Evolutionary conservation across 768 basidiomycete species (phyloP).

Genomic region (Mycena belliarum): DNA sequence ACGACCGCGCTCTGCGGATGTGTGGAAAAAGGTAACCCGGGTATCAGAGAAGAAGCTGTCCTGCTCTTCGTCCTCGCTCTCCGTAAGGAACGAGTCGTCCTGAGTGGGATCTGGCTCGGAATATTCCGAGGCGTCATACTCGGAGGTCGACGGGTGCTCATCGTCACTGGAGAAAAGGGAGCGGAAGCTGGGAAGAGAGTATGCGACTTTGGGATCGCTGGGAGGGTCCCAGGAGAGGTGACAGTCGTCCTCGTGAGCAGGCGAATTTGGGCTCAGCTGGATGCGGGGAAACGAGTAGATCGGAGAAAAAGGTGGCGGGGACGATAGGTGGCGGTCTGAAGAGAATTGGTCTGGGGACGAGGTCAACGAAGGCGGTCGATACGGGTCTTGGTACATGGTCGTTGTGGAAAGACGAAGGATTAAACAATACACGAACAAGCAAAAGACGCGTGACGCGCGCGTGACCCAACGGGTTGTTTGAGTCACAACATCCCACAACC

Average conservation of each 20-base stretch:
- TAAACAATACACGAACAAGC: no score
- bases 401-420: no score
- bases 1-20: conserved; percentile 59
- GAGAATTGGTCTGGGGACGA: conserved; percentile 8
- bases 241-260: conserved; percentile 11
- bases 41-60: conserved; percentile 24
- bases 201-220: conserved; percentile 22
- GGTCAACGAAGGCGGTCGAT: conserved; percentile 6
- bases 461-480: no score
- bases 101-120: conserved; percentile 32
- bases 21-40: conserved; percentile 54
- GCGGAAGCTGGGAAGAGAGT: conserved; percentile 30
- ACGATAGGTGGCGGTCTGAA: conserved; percentile 1
- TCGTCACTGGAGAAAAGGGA: conserved; percentile 29
- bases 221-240: conserved; percentile 20
- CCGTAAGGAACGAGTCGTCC: conserved; percentile 32
- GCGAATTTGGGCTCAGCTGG: conserved; percentile 11
- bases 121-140: conserved; percentile 35
- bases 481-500: no score
- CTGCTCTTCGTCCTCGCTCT: conserved; percentile 37
- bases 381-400: background rate
- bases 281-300: conserved; percentile 17
- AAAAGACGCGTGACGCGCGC: no score
- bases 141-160: conserved; percentile 32
- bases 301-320: conserved; percentile 2